Evolutionary conservation across 345 rosid genomes (phyloP), one percentile per base, ranked within the genome.

Genomic region (Populus ilicifolia): DNA sequence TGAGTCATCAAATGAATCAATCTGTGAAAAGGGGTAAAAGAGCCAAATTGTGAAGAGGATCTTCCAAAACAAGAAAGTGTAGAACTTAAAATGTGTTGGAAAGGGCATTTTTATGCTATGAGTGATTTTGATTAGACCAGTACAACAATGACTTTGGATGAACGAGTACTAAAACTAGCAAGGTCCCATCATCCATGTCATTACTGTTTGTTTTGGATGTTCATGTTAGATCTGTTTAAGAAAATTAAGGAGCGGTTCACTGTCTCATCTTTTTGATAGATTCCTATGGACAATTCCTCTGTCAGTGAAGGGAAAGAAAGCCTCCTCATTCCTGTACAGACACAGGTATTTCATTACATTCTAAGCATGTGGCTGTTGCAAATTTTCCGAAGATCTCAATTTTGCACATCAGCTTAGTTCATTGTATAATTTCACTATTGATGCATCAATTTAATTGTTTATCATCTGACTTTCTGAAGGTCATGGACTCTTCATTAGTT

Each of bases 271-370:
- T 71, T 44, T 29, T 54, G 50, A 65, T 77, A 91, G 95, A 81
- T 89, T 78, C 71, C 77, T 50, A 54, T 88, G 80, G 85, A 84
- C 65, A 89, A 75, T 80, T 77, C 82, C 75, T 80, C 77, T 71
- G 75, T 91, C 44, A 76, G 72, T 29, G 74, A 86, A 81, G 93
- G 95, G 78, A 89, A 91, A 81, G 91, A 87, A 59, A 80, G 89
- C 77, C 93, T 91, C 46, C 87, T 89, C 70, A 87, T 91, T 61
- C 91, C 91, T 11, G 82, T 78, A 71, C 84, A 80, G 14, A 66
- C 85, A 1, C 44, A 86, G 91, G 93, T 91, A 76, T 25, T 10
- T 75, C 54, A 41, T 48, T 59, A 18, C 20, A 8, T 39, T 63
- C 17, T 61, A 21, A 29, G 20, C 16, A 54, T 12, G 44, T 41